Base-by-base conservation (phyloP, 495 filamentous ascomycete species). In the Ramalina peruviana region DNA sequence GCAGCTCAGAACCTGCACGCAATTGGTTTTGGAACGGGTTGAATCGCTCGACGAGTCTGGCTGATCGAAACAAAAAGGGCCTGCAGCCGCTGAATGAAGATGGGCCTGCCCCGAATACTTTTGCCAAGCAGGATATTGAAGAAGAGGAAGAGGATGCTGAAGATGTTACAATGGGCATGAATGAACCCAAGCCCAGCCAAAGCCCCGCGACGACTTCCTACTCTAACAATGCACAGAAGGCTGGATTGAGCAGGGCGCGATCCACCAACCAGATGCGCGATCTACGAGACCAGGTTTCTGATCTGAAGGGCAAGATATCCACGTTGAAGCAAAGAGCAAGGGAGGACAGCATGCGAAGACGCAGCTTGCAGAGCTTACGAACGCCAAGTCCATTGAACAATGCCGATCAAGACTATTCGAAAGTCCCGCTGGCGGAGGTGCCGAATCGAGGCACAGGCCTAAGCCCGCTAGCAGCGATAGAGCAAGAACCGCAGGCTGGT, bases 271-370 rank as follows among this genome's bases (percentile, higher is more conserved):
- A 88, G 58, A 87, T 94, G 65, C 77, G 84, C 21, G 85, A 86
- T 59, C 71, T 97, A 15, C 83, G 85, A 46, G 83, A 89, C 54
- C 88, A 98, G 67, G 92, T 97, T 83, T 82, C 89, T 55, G 88
- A 88, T 54, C 69, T 98, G 21, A 88, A 90, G 58, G 92, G 90
- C 45, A 86, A 88, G 56, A 86, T 98, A 19, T 94, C 89, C 4
- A 83, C 72, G 11, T 66, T 98, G 30, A 80, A 89, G 52, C 78
- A 88, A 55, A 83, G 88, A 61, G 82, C 83, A 5, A 78, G 85
- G 43, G 85, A 85, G 52, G 92, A 96, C 57, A 85, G 75, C 52
- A 64, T 94, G 54, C 83, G 85, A 54, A 75, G 92, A 40, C 79
- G 83, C 43, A 95, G 90, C 61, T 60, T 93, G 46, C 86, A 90